A percentile compares a stretch with the other conserved stretches of the same genome.
Evolutionary conservation across 75 land plant species (phyloP).

Genomic region (Pinus taeda): DNA sequence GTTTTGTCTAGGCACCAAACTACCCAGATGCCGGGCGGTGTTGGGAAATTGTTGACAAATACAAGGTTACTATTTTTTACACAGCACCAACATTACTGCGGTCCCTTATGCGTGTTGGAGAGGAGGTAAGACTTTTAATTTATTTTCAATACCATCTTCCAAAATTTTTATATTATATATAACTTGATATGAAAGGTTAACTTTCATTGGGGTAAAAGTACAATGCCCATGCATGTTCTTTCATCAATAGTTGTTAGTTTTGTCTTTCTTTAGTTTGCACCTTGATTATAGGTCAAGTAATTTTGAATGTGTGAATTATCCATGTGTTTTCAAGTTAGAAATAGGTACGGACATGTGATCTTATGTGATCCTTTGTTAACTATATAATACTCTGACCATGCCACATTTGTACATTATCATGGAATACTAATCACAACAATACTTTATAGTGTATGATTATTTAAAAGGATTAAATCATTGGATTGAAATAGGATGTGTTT

Average conservation of each 20-base stretch:
- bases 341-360: neutral
- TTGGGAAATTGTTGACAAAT: constrained; percentile 98
- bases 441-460: too few species aligned
- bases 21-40: constrained; percentile 94
- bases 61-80: constrained; percentile 86
- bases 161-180: neutral
- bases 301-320: neutral
- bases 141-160: neutral
- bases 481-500: too few species aligned
- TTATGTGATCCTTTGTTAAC: too few species aligned
- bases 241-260: neutral
- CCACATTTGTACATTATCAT: too few species aligned
- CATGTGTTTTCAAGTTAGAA: neutral
- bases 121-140: constrained; percentile 40
- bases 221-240: neutral
- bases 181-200: neutral
- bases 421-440: too few species aligned
- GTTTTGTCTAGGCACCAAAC: constrained; percentile 68
- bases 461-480: too few species aligned
- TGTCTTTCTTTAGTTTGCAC: neutral
- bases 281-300: neutral
- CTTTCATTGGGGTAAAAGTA: too few species aligned
- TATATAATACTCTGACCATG: too few species aligned
- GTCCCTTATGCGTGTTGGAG: constrained; percentile 87
- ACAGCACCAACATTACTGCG: constrained; percentile 95